phyloP scores from a whole-genome alignment of 78 protist genomes.

The Dictyostelium discoideum region dicty_2.7 NC_007088.5:1426001-1426500 shows the following conservation, averaged over 20 bases:
- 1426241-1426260: background rate
- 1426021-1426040: slow-evolving; percentile 1
- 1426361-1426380: background rate
- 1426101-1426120: slow-evolving; percentile 19
- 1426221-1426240: background rate
- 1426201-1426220: background rate
- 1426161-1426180: background rate
- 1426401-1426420: background rate
- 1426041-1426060: background rate
- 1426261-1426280: background rate
- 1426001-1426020: slow-evolving; percentile 16
- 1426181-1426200: background rate
- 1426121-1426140: background rate
- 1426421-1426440: background rate
- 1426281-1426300: background rate
- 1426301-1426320: background rate
- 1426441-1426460: background rate
- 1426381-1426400: background rate
- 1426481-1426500: background rate
- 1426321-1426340: background rate
- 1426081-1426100: background rate
- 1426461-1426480: background rate
- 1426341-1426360: background rate
- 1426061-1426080: background rate
- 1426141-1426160: background rate